A percentile compares a stretch with the other conserved stretches of the same genome.
These are phyloP conservation scores for Areca catechu DNA, from an alignment of 176 grass and related monocot species.

Conservation along the genomic window DNA sequence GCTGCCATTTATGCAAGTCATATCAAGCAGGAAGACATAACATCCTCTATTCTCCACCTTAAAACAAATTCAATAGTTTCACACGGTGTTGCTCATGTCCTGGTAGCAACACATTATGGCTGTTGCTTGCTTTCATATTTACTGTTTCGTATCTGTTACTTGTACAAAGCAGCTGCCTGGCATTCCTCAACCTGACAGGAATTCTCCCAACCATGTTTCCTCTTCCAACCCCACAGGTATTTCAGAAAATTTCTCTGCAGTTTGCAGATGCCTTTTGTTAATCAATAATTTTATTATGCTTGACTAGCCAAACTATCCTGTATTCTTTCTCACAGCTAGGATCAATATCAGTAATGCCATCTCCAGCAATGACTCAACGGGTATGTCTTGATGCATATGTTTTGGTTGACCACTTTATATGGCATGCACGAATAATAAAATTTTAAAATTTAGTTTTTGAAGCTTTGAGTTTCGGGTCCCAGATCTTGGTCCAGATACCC, in stretches of 20 bases:
- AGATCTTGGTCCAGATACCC: too few species aligned
- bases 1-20: conserved; percentile 8
- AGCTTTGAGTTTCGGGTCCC: too few species aligned
- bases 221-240: conserved; percentile 14
- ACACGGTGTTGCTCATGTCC: background rate
- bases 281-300: background rate
- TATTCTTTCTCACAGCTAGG: too few species aligned
- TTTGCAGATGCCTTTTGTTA: background rate
- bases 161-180: conserved; percentile 7
- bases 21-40: conserved; percentile 1
- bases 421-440: background rate
- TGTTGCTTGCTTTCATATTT: background rate
- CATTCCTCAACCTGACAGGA: conserved; percentile 13
- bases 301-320: background rate
- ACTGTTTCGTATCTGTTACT: conserved; percentile 8
- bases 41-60: background rate
- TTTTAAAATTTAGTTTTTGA: too few species aligned
- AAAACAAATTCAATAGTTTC: background rate
- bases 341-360: conserved; percentile 19
- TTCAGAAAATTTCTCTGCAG: background rate
- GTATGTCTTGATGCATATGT: conserved; percentile 8
- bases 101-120: conserved; percentile 1
- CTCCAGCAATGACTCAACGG: conserved; percentile 19
- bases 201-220: too few species aligned
- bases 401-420: conserved; percentile 1